Evolutionary conservation across 2,329 filamentous ascomycete genomes (phyloP).

Genomic region (Aspergillus caelatus): DNA sequence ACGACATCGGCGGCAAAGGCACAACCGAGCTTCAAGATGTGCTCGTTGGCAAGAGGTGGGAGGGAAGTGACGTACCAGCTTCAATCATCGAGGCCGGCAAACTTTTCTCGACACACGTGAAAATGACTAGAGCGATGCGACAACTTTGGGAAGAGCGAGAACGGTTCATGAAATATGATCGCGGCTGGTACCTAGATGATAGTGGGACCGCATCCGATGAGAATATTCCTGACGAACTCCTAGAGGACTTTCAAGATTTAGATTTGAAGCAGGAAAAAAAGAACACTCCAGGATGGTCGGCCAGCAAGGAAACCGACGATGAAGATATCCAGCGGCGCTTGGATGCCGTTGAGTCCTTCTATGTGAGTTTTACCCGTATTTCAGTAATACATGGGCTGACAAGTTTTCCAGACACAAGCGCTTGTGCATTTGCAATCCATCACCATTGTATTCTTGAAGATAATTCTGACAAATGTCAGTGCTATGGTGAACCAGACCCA

Average conservation of each 20-base stretch:
- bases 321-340: slow-evolving; percentile 59
- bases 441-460: slow-evolving; percentile 88
- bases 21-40: slow-evolving; percentile 76
- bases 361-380: slow-evolving; percentile 61
- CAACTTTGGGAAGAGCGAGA: slow-evolving; percentile 96
- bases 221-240: slow-evolving; percentile 48
- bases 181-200: slow-evolving; percentile 73
- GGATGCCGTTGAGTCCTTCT: slow-evolving; percentile 77
- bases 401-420: slow-evolving; percentile 62
- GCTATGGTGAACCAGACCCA: slow-evolving; percentile 69
- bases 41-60: slow-evolving; percentile 82
- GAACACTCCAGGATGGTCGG: slow-evolving; percentile 15
- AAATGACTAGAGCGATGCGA: slow-evolving; percentile 86
- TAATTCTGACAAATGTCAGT: slow-evolving; percentile 83
- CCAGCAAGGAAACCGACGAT: slow-evolving; percentile 37
- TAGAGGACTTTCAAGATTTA: slow-evolving; percentile 30
- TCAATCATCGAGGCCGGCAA: slow-evolving; percentile 95
- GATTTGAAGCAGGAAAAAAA: slow-evolving; percentile 22
- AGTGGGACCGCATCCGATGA: slow-evolving; percentile 33
- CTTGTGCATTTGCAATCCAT: slow-evolving; percentile 88
- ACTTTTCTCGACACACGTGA: slow-evolving; percentile 84
- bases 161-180: slow-evolving; percentile 85
- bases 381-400: background rate
- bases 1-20: slow-evolving; percentile 87
- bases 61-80: slow-evolving; percentile 87